Percentiles rank a stretch among this genome's conserved stretches.
Evolutionary conservation across 768 basidiomycete species (phyloP).

Genomic region (Boletus rubroflammeus): DNA sequence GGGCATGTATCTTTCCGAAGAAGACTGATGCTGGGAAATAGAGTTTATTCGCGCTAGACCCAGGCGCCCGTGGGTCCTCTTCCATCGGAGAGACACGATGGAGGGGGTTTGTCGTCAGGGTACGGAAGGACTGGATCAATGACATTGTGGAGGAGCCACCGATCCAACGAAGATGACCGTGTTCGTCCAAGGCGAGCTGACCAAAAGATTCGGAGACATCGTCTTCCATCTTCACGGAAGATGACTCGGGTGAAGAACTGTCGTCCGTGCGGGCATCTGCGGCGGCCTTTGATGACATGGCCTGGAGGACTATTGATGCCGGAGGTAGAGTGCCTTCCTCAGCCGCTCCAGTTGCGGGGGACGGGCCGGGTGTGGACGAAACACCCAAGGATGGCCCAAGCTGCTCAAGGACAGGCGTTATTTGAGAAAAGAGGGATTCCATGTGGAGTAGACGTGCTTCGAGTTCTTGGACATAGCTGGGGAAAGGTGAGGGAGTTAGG

Average conservation of each 20-base stretch:
- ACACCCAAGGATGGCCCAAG: slow-evolving; percentile 52
- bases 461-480: slow-evolving; percentile 87
- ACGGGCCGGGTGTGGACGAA: slow-evolving; percentile 35
- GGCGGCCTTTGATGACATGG: slow-evolving; percentile 37
- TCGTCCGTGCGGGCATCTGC: slow-evolving; percentile 34
- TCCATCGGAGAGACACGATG: slow-evolving; percentile 81
- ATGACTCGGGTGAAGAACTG: slow-evolving; percentile 32
- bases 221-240: slow-evolving; percentile 45
- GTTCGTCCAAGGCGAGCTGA: slow-evolving; percentile 83
- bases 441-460: slow-evolving; percentile 84
- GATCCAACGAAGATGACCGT: slow-evolving; percentile 90
- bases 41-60: slow-evolving; percentile 77
- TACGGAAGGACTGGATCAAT: slow-evolving; percentile 82
- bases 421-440: slow-evolving; percentile 81
- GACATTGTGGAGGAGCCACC: slow-evolving; percentile 92
- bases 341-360: slow-evolving; percentile 17
- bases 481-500: slow-evolving; percentile 18
- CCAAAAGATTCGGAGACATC: slow-evolving; percentile 84
- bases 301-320: slow-evolving; percentile 31
- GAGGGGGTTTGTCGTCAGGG: slow-evolving; percentile 67
- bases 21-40: slow-evolving; percentile 88
- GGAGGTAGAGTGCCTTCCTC: slow-evolving; percentile 20
- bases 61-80: slow-evolving; percentile 75
- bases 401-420: slow-evolving; percentile 75
- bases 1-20: slow-evolving; percentile 80